Conservation (phyloP, 257 asterid species). For the Handroanthus guayacan region DNA sequence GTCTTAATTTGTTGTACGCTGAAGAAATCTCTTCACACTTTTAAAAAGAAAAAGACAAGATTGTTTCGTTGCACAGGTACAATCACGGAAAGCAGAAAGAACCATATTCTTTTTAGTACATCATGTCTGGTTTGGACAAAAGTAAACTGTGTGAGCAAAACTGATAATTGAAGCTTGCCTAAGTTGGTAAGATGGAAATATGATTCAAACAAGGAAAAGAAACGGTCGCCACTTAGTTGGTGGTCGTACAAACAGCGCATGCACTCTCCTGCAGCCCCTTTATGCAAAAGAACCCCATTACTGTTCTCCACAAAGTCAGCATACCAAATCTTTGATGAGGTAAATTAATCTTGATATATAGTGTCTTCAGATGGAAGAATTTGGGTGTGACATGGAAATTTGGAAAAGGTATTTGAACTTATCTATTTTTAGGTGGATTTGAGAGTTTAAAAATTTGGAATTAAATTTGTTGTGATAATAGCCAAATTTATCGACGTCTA, state of each 20-base stretch:
- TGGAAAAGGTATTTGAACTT: no score
- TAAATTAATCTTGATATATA: background rate
- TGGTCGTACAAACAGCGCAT: constrained; percentile 38
- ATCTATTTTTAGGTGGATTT: no score
- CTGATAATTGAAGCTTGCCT: background rate
- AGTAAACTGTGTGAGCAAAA: constrained; percentile 2
- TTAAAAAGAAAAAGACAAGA: background rate
- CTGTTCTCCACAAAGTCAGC: constrained; percentile 30
- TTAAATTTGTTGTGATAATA: no score
- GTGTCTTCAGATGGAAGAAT: no score
- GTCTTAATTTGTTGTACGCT: background rate
- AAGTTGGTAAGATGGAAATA: constrained; percentile 24
- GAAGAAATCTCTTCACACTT: background rate
- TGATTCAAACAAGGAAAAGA: constrained; percentile 21
- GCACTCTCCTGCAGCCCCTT: constrained; percentile 37
- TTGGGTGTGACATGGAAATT: no score
- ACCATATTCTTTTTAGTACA: background rate
- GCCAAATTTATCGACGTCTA: no score
- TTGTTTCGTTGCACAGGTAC: constrained; percentile 17
- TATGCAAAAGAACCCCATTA: constrained; percentile 31
- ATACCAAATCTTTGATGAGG: background rate
- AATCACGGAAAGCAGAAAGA: constrained; percentile 12
- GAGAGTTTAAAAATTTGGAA: no score
- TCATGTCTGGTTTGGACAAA: constrained; percentile 10
- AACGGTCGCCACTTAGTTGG: background rate